Conservation (phyloP, 345 rosid species). For the Adansonia digitata region DNA sequence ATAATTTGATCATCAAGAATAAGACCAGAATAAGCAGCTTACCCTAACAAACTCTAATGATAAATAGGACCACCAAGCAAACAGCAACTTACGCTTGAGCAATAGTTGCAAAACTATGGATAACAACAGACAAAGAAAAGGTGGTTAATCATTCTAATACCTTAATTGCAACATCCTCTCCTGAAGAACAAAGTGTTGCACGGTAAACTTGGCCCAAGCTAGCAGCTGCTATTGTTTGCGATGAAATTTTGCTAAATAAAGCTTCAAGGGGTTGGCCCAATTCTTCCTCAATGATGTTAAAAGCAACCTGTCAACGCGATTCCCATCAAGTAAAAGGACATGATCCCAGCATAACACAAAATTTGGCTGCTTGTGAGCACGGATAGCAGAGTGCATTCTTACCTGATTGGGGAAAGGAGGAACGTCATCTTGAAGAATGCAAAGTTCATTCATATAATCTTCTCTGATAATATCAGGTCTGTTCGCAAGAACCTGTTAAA, state of each 20-base stretch:
- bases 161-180: conserved; percentile 98
- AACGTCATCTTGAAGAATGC: conserved; percentile 96
- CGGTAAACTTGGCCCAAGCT: conserved; percentile 97
- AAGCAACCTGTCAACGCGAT: conserved; percentile 62
- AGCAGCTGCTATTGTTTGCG: conserved; percentile 91
- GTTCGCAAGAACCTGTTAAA: conserved; percentile 75
- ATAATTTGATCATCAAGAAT: not conserved
- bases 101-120: not conserved
- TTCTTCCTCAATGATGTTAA: conserved; percentile 88
- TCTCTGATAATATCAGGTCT: conserved; percentile 94
- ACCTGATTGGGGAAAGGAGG: conserved; percentile 96
- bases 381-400: not conserved
- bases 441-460: conserved; percentile 97
- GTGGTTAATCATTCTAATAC: conserved; percentile 32
- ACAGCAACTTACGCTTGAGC: not conserved
- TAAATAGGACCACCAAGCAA: not conserved
- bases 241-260: conserved; percentile 75
- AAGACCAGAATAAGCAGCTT: not conserved
- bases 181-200: conserved; percentile 80
- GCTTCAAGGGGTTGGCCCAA: conserved; percentile 85
- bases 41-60: not conserved
- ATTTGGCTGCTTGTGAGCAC: not conserved
- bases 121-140: conserved; percentile 4
- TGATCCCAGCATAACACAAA: not conserved
- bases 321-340: conserved; percentile 18